Percentiles rank a stretch among this genome's conserved stretches.
Evolutionary conservation across 2,329 filamentous ascomycete species (phyloP).

Genomic region (Teratosphaeria viscida): DNA sequence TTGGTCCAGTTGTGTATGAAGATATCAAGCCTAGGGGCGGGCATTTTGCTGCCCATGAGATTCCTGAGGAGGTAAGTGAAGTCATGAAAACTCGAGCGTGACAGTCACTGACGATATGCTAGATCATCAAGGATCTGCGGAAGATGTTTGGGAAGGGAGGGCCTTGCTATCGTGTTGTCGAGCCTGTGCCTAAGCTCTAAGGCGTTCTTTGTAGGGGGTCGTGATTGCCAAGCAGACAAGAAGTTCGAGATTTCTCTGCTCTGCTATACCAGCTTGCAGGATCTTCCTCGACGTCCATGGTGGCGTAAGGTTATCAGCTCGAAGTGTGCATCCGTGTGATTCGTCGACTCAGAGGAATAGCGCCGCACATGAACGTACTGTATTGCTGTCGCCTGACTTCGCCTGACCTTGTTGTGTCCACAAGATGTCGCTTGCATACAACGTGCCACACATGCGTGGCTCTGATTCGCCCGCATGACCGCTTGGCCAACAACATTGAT

Average conservation of each 20-base stretch:
- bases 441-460: background rate
- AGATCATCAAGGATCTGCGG: constrained; percentile 41
- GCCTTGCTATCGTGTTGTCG: constrained; percentile 10
- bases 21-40: constrained; percentile 40
- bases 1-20: constrained; percentile 51
- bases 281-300: too few species aligned
- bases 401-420: background rate
- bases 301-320: too few species aligned
- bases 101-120: background rate
- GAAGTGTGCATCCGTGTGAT: too few species aligned
- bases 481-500: background rate
- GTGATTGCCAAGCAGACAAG: too few species aligned
- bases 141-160: constrained; percentile 45
- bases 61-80: constrained; percentile 29
- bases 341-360: too few species aligned
- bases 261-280: too few species aligned
- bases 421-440: background rate
- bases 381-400: too few species aligned
- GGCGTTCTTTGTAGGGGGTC: background rate
- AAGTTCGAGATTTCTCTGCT: too few species aligned
- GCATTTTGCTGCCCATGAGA: constrained; percentile 51
- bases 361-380: too few species aligned
- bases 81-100: background rate
- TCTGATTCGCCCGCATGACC: background rate
- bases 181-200: constrained; percentile 5